Base-by-base conservation (phyloP, 2,329 filamentous ascomycete genomes). In the Colletotrichum ledebouriae region DNA sequence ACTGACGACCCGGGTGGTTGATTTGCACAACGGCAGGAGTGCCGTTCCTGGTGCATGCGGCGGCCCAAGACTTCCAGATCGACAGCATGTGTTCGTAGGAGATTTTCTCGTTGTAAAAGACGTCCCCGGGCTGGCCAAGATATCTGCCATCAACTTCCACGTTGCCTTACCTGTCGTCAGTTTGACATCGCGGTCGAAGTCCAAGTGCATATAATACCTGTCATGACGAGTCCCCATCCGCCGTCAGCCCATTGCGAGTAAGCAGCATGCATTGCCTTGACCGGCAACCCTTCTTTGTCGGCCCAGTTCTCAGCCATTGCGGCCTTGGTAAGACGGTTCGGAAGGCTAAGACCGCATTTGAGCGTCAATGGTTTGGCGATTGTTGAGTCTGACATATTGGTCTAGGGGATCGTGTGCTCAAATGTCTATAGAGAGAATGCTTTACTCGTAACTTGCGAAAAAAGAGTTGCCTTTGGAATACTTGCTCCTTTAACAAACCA, bases 241-340 rank as follows among this genome's bases (percentile, higher is more conserved):
- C 84, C 85, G 9, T 82, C 76, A 0, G 83, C 82, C 88, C 87
- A 90, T 71, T 77, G 73, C 2, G 77, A 75, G 71, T 90, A 90
- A 0, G 84, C 78, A 2, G 81, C 75, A 3, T 77, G 55, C 13
- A 86, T 77, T 2, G 78, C 75, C 6, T 81, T 72, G 12, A 79
- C 80, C 0, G 86, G 86, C 1, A 83, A 78, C 33, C 83, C 70
- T 63, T 83, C 75, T 5, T 73, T 74, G 70, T 81, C 78, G 29
- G 79, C 77, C 73, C 84, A 75, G 4, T 71, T 71, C 70, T 87
- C 83, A 4, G 84, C 80, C 77, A 88, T 81, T 37, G 87, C 84
- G 50, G 86, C 80, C 71, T 85, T 81, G 50, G 75, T 79, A 1
- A 90, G 79, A 5, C 87, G 83, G 72, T 89, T 89, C 3, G 85